Base-by-base conservation (phyloP, 1,284 basidiomycete genomes). In the Psilocybe mexicana region DNA sequence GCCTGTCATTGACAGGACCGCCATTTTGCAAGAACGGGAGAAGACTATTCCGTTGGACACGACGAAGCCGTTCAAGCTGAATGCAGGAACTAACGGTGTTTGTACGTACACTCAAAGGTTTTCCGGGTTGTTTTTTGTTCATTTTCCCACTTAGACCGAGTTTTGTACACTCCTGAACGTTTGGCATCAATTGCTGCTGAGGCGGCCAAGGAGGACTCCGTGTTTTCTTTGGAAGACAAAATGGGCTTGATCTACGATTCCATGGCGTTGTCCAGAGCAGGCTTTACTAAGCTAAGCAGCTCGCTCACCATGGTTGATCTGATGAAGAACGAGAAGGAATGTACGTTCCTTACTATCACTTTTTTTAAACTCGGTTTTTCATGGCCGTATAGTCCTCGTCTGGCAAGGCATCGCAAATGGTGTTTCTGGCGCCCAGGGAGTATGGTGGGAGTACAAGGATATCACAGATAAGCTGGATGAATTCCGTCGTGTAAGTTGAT, bases 81-180 rank as follows among this genome's bases (percentile, higher is more conserved):
- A 98, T 71, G 90, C 88, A 12, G 90, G 89, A 54, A 95, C 94
- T 1, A 84, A 86, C 55, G 95, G 96, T 65, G 92, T 97, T 67
- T 98, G 92, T 92, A 66, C 65, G 91, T 78, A 38, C 10, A 25
- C 40, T 35, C 36, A n/a, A 12, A 43, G 48, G 58, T 46, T 36
- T 18, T 36, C 25, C 14, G 52, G 12, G 30, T 50, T 6, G n/a
- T 18, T 43, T 55, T 33, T 36, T 44, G 49, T 42, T 51, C 28
- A 33, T 12, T 43, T 51, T 23, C 51, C 33, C 12, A 49, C 47
- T 11, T 53, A 93, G 92, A 90, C 73, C 92, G 95, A 50, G 94
- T 97, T 35, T 77, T 90, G 28, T 99, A 99, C 75, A 84, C 89
- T 14, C 85, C 92, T 33, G 90, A 93, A 66, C 84, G 92, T 38